phyloP scores from a whole-genome alignment of 2,329 filamentous ascomycete genomes.

The Clathrospora elynae region DNA sequence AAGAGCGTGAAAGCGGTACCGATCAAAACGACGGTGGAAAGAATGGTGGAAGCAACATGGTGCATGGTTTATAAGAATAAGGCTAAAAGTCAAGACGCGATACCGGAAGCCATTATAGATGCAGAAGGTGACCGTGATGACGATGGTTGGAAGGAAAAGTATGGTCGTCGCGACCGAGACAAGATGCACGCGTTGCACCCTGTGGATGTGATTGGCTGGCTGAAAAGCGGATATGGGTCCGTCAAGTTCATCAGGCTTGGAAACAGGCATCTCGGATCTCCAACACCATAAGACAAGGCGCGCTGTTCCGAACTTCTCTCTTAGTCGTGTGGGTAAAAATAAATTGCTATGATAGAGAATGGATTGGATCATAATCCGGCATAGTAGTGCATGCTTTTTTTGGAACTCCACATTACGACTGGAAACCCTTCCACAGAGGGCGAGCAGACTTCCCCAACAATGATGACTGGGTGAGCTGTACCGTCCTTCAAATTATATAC shows the following conservation, averaged over 20 bases:
- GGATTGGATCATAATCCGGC: too few species aligned
- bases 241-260: too few species aligned
- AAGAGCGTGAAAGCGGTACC: constrained; percentile 29
- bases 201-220: constrained; percentile 23
- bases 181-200: constrained; percentile 23
- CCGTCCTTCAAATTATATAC: too few species aligned
- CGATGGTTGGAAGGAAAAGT: constrained; percentile 11
- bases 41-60: constrained; percentile 17
- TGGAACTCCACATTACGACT: too few species aligned
- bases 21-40: constrained; percentile 21
- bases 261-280: neutral
- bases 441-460: too few species aligned
- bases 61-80: constrained; percentile 34
- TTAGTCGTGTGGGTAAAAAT: too few species aligned
- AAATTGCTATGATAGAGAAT: too few species aligned
- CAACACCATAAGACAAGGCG: neutral
- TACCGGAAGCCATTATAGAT: constrained; percentile 27
- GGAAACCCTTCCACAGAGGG: too few species aligned
- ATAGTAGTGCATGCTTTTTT: too few species aligned
- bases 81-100: neutral
- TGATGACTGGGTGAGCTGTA: too few species aligned
- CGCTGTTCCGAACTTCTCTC: too few species aligned
- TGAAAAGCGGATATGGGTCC: neutral
- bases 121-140: constrained; percentile 21
- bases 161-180: constrained; percentile 9